Conservation (phyloP, 352 stramenopile genomes). For the Saprolegnia parasitica region DNA sequence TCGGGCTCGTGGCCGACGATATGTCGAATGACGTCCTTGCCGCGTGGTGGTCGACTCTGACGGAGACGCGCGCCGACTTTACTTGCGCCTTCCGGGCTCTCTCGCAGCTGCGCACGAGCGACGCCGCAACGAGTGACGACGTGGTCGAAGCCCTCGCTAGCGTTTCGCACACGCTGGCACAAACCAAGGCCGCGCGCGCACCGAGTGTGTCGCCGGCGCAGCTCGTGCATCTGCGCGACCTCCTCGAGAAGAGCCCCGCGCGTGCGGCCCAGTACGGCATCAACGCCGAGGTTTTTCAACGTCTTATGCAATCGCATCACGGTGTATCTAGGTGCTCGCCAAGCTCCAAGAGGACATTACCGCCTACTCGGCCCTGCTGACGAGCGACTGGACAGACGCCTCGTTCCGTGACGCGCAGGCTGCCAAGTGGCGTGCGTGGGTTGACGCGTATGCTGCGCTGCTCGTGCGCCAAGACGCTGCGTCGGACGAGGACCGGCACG, state of each 20-base stretch:
- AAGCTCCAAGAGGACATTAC: slow-evolving; percentile 40
- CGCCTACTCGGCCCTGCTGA: slow-evolving; percentile 29
- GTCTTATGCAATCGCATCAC: slow-evolving; percentile 34
- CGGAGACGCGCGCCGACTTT: slow-evolving; percentile 67
- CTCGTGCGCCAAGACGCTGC: slow-evolving; percentile 40
- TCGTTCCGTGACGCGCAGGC: slow-evolving; percentile 41
- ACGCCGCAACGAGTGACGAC: slow-evolving; percentile 31
- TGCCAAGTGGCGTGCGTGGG: slow-evolving; percentile 51
- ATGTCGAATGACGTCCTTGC: slow-evolving; percentile 39
- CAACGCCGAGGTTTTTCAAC: slow-evolving; percentile 52
- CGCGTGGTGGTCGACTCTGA: slow-evolving; percentile 50
- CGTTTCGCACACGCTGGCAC: slow-evolving; percentile 63
- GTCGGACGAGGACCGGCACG: slow-evolving; percentile 32
- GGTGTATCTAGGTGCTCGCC: slow-evolving; percentile 38
- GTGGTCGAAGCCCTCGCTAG: slow-evolving; percentile 47
- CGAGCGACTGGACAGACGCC: slow-evolving; percentile 40
- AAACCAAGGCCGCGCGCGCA: slow-evolving; percentile 53
- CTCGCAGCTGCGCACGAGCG: slow-evolving; percentile 41
- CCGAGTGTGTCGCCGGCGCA: slow-evolving; percentile 67
- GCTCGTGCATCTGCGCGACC: slow-evolving; percentile 55
- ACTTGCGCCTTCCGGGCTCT: slow-evolving; percentile 69
- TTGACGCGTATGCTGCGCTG: slow-evolving; percentile 48
- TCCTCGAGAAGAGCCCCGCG: slow-evolving; percentile 55
- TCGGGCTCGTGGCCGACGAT: slow-evolving; percentile 51
- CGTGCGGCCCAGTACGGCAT: slow-evolving; percentile 73